Evolutionary conservation across 257 asterid genomes (phyloP).

Genomic region (Jacaranda mimosifolia): DNA sequence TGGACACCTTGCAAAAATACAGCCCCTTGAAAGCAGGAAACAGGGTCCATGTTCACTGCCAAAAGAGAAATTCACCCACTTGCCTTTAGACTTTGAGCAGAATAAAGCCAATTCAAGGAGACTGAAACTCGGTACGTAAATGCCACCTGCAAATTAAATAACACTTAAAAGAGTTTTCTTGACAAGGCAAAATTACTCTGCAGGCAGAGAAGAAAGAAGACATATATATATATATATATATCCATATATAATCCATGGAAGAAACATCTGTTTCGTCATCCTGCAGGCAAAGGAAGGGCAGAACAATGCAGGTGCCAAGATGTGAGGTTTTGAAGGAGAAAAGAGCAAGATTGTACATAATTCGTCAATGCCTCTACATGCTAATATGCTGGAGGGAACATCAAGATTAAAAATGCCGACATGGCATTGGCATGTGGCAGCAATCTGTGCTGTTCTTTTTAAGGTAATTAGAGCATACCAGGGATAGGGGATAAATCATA

Average conservation of each 20-base stretch:
- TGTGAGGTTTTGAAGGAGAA: conserved; percentile 55
- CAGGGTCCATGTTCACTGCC: conserved; percentile 50
- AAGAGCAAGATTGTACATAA: conserved; percentile 60
- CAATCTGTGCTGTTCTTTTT: too few species aligned
- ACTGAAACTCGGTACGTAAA: conserved; percentile 11
- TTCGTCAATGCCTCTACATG: conserved; percentile 62
- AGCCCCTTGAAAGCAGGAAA: conserved; percentile 47
- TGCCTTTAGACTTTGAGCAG: conserved; percentile 35
- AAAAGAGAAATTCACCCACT: conserved; percentile 29
- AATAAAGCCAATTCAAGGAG: conserved; percentile 30
- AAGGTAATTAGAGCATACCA: too few species aligned
- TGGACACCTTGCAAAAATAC: conserved; percentile 37
- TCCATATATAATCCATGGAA: conserved; percentile 48
- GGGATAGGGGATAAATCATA: too few species aligned
- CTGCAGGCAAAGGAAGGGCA: conserved; percentile 33
- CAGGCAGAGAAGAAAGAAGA: conserved; percentile 17
- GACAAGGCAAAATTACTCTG: not conserved
- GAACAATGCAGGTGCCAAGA: conserved; percentile 29
- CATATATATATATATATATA: not conserved
- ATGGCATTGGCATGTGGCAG: too few species aligned
- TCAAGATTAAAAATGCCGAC: conserved; percentile 42
- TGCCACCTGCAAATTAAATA: not conserved
- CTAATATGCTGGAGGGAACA: conserved; percentile 65
- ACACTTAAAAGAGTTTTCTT: conserved; percentile 9
- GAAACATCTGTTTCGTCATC: conserved; percentile 40